A percentile compares a stretch with the other conserved stretches of the same genome.
phyloP scores from a whole-genome alignment of 2,329 filamentous ascomycete genomes.

The Aspergillus hortae region DNA sequence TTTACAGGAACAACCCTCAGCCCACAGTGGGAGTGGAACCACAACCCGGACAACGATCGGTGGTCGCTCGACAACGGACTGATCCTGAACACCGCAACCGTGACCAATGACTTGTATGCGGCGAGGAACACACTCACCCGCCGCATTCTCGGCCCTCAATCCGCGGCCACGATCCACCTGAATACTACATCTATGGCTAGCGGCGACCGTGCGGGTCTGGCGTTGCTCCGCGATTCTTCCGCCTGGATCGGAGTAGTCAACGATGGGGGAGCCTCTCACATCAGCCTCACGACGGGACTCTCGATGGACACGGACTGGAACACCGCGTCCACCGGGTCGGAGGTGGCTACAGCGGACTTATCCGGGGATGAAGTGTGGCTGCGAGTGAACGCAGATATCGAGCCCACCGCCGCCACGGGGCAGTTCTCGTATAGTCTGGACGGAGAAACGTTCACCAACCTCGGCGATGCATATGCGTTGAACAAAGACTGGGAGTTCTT shows the following conservation, averaged over 20 bases:
- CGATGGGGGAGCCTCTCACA: conserved; percentile 24
- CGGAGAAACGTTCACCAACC: conserved; percentile 35
- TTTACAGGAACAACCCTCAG: conserved; percentile 45
- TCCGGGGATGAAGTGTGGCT: conserved; percentile 32
- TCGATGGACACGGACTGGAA: conserved; percentile 34
- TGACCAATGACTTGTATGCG: conserved; percentile 50
- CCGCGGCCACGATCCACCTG: conserved; percentile 49
- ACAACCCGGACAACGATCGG: conserved; percentile 53
- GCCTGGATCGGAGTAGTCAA: conserved; percentile 50
- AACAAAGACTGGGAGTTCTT: conserved; percentile 47
- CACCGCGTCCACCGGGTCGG: conserved; percentile 26
- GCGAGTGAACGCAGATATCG: conserved; percentile 35
- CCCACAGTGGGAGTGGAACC: conserved; percentile 59
- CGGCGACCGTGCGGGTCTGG: conserved; percentile 53
- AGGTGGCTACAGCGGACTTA: conserved; percentile 19
- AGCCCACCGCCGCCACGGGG: conserved; percentile 25
- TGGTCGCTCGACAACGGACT: conserved; percentile 47
- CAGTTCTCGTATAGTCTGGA: conserved; percentile 46
- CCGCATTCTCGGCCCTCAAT: conserved; percentile 38
- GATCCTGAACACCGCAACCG: conserved; percentile 47
- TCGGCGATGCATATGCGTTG: conserved; percentile 36
- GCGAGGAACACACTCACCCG: conserved; percentile 43
- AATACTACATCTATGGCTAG: conserved; percentile 48
- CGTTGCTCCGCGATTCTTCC: conserved; percentile 51
- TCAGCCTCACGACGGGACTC: conserved; percentile 39